Evolutionary conservation across 148 eudicot species (phyloP).

Genomic region (Spergularia marina): DNA sequence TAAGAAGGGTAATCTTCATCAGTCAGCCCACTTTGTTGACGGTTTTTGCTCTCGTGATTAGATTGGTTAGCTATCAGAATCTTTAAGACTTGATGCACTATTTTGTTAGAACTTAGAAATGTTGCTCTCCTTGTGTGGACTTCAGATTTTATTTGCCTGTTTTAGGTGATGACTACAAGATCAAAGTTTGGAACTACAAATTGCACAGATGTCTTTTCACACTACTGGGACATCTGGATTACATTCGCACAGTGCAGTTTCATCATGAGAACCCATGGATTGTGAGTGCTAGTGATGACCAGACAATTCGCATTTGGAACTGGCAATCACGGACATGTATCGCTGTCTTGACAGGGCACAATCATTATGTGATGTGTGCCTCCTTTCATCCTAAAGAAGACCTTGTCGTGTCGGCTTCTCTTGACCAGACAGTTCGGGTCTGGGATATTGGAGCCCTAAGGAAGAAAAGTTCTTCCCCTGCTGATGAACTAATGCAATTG

Average conservation of each 20-base stretch:
- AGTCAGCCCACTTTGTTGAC: not conserved
- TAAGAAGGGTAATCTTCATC: not conserved
- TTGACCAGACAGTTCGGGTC: constrained; percentile 91
- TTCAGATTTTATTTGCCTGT: constrained; percentile 3
- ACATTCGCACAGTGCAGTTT: constrained; percentile 92
- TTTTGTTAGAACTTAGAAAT: no score
- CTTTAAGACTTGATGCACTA: not conserved
- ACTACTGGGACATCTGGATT: constrained; percentile 93
- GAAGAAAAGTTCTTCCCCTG: constrained; percentile 75
- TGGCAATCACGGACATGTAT: constrained; percentile 95
- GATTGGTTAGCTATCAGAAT: not conserved
- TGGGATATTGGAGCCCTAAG: constrained; percentile 88
- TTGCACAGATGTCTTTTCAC: constrained; percentile 82
- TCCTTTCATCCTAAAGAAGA: constrained; percentile 92
- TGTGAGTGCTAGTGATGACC: constrained; percentile 96
- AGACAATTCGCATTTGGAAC: constrained; percentile 93
- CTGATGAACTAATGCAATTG: constrained; percentile 69
- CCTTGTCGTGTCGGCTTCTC: constrained; percentile 88
- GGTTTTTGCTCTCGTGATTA: not conserved
- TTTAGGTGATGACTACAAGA: constrained; percentile 94
- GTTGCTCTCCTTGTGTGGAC: not conserved
- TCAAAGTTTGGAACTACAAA: constrained; percentile 97
- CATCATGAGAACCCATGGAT: constrained; percentile 96
- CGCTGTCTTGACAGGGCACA: constrained; percentile 91
- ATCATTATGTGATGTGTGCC: constrained; percentile 97